These are phyloP conservation scores for Turnera subulata DNA, from an alignment of 345 rosid genomes.

Conservation along the genomic window DNA sequence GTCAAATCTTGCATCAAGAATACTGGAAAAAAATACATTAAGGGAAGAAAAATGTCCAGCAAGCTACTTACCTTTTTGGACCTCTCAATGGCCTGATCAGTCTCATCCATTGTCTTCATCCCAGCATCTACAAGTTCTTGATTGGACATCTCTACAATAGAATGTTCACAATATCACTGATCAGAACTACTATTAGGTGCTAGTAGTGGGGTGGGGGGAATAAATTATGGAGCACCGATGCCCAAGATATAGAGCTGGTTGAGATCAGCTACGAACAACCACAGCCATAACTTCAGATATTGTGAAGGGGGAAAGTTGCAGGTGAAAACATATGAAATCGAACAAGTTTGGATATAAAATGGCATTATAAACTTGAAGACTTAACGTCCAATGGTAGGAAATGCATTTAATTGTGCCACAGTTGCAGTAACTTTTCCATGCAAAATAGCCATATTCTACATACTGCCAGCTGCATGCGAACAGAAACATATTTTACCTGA, in stretches of 20 bases:
- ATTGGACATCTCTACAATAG: constrained; percentile 71
- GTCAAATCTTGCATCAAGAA: constrained; percentile 20
- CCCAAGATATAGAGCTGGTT: no score
- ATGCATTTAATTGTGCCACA: no score
- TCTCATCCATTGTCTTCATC: constrained; percentile 81
- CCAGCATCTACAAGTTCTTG: constrained; percentile 88
- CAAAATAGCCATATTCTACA: no score
- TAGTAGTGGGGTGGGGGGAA: neutral
- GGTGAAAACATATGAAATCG: no score
- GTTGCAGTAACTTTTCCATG: no score
- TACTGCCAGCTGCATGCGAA: neutral
- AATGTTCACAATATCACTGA: neutral
- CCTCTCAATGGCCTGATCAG: constrained; percentile 94
- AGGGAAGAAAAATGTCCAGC: constrained; percentile 1
- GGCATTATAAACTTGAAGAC: no score
- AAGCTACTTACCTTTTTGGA: constrained; percentile 60
- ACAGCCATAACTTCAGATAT: no score
- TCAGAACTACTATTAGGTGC: neutral
- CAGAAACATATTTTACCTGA: constrained; percentile 47
- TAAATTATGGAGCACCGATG: no score
- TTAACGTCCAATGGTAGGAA: no score
- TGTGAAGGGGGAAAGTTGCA: no score
- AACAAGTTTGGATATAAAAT: no score
- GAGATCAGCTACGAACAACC: no score
- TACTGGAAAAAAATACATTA: constrained; percentile 7